phyloP scores from a whole-genome alignment of 257 asterid species.

The Jacaranda copaia region DNA sequence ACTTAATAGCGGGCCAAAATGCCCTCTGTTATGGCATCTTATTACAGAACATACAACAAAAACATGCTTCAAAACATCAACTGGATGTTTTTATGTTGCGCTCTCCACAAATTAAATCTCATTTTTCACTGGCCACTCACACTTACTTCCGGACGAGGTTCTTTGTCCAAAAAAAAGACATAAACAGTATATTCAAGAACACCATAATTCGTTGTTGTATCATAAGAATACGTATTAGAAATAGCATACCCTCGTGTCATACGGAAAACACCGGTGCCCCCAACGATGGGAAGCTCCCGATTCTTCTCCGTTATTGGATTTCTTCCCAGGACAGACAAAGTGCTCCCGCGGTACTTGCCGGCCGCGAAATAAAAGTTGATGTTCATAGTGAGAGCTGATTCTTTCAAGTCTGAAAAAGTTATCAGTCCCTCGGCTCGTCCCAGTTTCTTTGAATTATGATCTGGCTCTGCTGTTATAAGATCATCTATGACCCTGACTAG shows the following conservation, averaged over 20 bases:
- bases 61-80: background rate
- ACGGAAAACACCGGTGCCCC: slow-evolving; percentile 34
- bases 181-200: slow-evolving; percentile 28
- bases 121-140: background rate
- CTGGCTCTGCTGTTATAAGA: slow-evolving; percentile 15
- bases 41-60: background rate
- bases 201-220: background rate
- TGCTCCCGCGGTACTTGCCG: slow-evolving; percentile 24
- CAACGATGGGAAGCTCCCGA: slow-evolving; percentile 37
- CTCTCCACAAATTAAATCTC: too few species aligned
- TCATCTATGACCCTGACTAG: slow-evolving; percentile 30
- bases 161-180: background rate
- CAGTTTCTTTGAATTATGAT: slow-evolving; percentile 20
- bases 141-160: background rate
- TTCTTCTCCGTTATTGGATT: background rate
- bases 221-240: slow-evolving; percentile 14
- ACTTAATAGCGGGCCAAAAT: background rate
- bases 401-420: slow-evolving; percentile 22
- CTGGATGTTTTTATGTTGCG: too few species aligned
- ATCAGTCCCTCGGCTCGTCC: slow-evolving; percentile 36
- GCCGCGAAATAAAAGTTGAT: slow-evolving; percentile 29
- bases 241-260: slow-evolving; percentile 33
- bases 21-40: background rate
- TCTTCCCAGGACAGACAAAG: slow-evolving; percentile 29
- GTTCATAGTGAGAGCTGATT: slow-evolving; percentile 16